These are phyloP conservation scores for Posidonia oceanica DNA, from an alignment of 116 monocot species.

Conservation along the genomic window DNA sequence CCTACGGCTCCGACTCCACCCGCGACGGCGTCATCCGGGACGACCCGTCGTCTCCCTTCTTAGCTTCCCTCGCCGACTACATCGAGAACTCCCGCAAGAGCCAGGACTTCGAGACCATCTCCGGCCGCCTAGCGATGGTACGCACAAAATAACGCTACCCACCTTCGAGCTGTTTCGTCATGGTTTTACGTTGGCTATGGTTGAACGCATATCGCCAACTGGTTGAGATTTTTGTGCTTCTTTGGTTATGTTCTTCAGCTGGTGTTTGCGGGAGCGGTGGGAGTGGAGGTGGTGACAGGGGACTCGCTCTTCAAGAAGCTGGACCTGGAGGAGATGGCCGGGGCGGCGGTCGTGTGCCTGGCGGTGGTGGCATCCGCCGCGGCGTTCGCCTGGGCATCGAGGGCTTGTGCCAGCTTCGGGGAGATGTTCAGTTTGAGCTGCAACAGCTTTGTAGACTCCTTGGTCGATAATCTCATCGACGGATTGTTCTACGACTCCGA, in stretches of 20 bases:
- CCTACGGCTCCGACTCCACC: slow-evolving; percentile 43
- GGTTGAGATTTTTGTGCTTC: not conserved
- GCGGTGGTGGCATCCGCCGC: slow-evolving; percentile 55
- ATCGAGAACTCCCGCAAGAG: slow-evolving; percentile 70
- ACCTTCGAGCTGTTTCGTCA: no score
- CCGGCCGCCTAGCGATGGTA: slow-evolving; percentile 96
- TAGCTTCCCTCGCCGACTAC: slow-evolving; percentile 79
- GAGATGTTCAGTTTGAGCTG: slow-evolving; percentile 59
- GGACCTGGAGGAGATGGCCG: slow-evolving; percentile 48
- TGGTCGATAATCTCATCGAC: slow-evolving; percentile 85
- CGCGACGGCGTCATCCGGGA: slow-evolving; percentile 15
- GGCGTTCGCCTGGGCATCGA: slow-evolving; percentile 66
- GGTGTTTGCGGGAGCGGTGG: slow-evolving; percentile 59
- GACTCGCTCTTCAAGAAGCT: slow-evolving; percentile 84
- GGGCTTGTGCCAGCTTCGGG: slow-evolving; percentile 39
- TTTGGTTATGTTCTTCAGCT: slow-evolving; percentile 23
- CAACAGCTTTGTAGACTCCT: slow-evolving; percentile 76
- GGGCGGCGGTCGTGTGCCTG: slow-evolving; percentile 50
- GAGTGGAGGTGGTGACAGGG: slow-evolving; percentile 62
- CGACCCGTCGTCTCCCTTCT: slow-evolving; percentile 34
- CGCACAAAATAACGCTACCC: no score
- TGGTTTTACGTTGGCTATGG: no score
- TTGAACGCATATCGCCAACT: not conserved
- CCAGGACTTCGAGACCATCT: slow-evolving; percentile 79
- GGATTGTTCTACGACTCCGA: slow-evolving; percentile 79